Evolutionary conservation across 208 protist species (phyloP), one percentile per base, ranked within the genome.

Genomic region (Trypanosoma cruzi): DNA sequence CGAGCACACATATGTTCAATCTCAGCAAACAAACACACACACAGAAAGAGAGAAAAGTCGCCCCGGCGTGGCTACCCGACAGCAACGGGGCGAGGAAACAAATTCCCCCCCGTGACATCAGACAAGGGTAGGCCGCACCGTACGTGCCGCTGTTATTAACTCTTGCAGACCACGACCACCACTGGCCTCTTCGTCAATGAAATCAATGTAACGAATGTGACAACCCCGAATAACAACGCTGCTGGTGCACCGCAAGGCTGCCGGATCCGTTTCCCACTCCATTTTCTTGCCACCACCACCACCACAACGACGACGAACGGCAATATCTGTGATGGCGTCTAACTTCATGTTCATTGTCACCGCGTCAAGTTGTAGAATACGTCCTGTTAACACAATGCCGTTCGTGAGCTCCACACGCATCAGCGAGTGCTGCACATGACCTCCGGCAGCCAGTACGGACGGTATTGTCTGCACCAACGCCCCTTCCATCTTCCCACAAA

Each of bases 311-410:
- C 75, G 85, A 1, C 75, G 71, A 53, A 94, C 84, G 4, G 80
- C 82, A 3, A 80, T 87, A 64, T 71, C 57, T 50, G 73, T 81
- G 63, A 95, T 73, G 54, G 84, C 82, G 50, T 95, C 89, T 0
- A 95, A 22, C 66, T 87, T 88, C 24, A 91, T 56, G 54, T 95
- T 95, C 81, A 92, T 87, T 7, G 89, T 95, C 49, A 53, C 75
- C 5, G 84, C 69, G 59, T 95, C 89, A 66, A 92, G 68, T 68
- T 89, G 76, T 2, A 89, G 52, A 49, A 95, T 72, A 14, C 81
- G 84, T 13, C 89, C 89, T 3, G 82, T 80, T 10, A 95, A 62
- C 22, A 85, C 42, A 14, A 84, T 67, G 16, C 86, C 85, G 64
- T 95, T 95, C 29, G 82, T 91, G 11, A 94, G 75, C 75, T 89